phyloP scores from a whole-genome alignment of 257 asterid species.

The Cynanchum wilfordii region DNA sequence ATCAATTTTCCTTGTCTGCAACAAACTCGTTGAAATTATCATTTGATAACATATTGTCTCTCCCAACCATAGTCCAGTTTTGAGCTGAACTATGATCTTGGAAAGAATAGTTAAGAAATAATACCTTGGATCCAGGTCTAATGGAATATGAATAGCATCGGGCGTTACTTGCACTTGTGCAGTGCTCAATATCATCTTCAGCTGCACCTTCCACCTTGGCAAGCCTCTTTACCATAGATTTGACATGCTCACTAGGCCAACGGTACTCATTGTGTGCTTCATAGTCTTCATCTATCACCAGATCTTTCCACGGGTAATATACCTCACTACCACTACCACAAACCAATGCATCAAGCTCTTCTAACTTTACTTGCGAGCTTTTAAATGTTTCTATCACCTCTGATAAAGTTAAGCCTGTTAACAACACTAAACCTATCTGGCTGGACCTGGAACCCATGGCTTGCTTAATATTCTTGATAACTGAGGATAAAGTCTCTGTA shows the following conservation, averaged over 20 bases:
- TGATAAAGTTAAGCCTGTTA: slow-evolving; percentile 44
- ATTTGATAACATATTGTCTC: slow-evolving; percentile 7
- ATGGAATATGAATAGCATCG: slow-evolving; percentile 55
- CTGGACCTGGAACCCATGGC: slow-evolving; percentile 36
- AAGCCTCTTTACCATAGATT: slow-evolving; percentile 41
- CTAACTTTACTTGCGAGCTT: slow-evolving; percentile 29
- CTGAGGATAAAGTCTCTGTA: slow-evolving; percentile 34
- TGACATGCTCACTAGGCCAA: slow-evolving; percentile 61
- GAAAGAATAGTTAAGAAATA: slow-evolving; percentile 13
- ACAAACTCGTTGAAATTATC: slow-evolving; percentile 11
- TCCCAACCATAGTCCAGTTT: slow-evolving; percentile 4
- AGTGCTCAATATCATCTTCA: slow-evolving; percentile 39
- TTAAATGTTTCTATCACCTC: slow-evolving; percentile 46
- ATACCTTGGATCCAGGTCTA: slow-evolving; percentile 50
- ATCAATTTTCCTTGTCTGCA: slow-evolving; percentile 44
- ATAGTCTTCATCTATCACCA: slow-evolving; percentile 47
- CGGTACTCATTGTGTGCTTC: slow-evolving; percentile 54
- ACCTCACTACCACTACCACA: slow-evolving; percentile 67
- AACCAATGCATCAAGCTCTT: slow-evolving; percentile 53
- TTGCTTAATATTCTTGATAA: slow-evolving; percentile 50
- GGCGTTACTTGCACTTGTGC: slow-evolving; percentile 36
- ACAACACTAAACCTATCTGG: slow-evolving; percentile 49
- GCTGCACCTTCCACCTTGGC: slow-evolving; percentile 34
- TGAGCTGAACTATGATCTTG: slow-evolving; percentile 5
- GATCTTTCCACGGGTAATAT: slow-evolving; percentile 60